Evolutionary conservation across 2,329 filamentous ascomycete genomes (phyloP), one percentile per base, ranked within the genome.

Genomic region (Ceratocystis ficicola): DNA sequence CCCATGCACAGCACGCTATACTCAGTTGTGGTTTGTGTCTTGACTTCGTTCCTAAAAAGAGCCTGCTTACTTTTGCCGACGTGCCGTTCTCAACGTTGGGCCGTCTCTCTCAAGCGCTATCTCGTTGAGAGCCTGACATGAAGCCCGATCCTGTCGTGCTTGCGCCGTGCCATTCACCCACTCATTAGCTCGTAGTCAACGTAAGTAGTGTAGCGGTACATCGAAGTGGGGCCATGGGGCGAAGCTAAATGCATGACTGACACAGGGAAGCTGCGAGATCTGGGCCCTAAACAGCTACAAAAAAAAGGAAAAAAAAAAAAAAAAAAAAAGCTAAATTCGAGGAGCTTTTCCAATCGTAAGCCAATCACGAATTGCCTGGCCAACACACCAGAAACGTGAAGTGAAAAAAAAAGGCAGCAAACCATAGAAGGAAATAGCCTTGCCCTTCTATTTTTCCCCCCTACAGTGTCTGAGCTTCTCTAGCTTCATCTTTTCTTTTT

Each of bases 401-500:
- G 5, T 8, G 32, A n/a, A 22, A 61, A 62, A 25, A 25, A 61
- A 44, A 15, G 6, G n/a, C 5, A 32, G 36, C 36, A 41, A 15
- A 1, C 36, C 36, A 41, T 41, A 41, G 59, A 44, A 52, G 41
- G 30, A 55, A 41, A n/a, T 59, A 46, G 12, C 50, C 48, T n/a
- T 63, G 3, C 28, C n/a, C 46, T 25, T 48, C 62, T 22, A 5
- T 63, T 28, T 63, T 50, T 50, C 15, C 12, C 10, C 8, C 36
- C 64, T 32, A 64, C 63, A 68, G 17, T 3, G 20, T 44, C 36
- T 41, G 36, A 41, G 59, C 30, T 22, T 17, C 32, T 28, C 36
- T 63, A 17, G 20, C 62, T 63, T 32, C 44, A 22, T 48, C 17
- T 63, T 55, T 59, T 41, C n/a, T 48, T 63, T 64, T 60, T 67